Conservation (phyloP, 2,329 filamentous ascomycete genomes). For the Chaetomium olivaceum region DNA sequence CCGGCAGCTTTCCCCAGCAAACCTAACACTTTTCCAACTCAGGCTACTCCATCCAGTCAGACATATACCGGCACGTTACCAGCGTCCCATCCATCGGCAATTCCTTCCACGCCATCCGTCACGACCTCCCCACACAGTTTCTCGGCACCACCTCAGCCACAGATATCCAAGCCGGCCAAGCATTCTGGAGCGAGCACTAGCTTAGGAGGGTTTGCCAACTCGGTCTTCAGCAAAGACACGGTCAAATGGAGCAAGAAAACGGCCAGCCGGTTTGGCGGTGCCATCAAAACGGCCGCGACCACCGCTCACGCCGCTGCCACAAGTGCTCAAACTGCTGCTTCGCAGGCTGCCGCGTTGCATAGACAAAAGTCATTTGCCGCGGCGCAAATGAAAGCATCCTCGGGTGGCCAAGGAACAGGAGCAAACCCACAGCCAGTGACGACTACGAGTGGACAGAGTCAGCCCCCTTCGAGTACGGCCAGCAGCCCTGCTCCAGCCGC, state of each 20-base stretch:
- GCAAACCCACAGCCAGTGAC: neutral
- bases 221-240: constrained; percentile 33
- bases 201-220: constrained; percentile 26
- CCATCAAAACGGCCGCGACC: constrained; percentile 27
- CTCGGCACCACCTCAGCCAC: neutral
- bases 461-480: neutral
- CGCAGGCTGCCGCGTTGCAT: constrained; percentile 20
- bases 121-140: constrained; percentile 3
- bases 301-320: constrained; percentile 25
- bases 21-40: neutral
- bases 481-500: neutral
- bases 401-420: neutral
- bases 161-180: constrained; percentile 5
- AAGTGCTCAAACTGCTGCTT: constrained; percentile 23
- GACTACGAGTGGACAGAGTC: neutral
- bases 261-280: constrained; percentile 25
- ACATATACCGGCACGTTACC: constrained; percentile 4
- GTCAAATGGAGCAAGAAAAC: constrained; percentile 33
- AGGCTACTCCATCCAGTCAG: neutral
- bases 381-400: constrained; percentile 7
- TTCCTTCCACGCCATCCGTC: constrained; percentile 18
- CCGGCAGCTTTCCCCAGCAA: constrained; percentile 23
- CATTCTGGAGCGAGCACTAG: constrained; percentile 8
- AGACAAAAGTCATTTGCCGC: constrained; percentile 16
- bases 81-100: constrained; percentile 15